Evolutionary conservation across 176 grass and related monocot genomes (phyloP), one percentile per base, ranked within the genome.

Genomic region (Eleusine indica): DNA sequence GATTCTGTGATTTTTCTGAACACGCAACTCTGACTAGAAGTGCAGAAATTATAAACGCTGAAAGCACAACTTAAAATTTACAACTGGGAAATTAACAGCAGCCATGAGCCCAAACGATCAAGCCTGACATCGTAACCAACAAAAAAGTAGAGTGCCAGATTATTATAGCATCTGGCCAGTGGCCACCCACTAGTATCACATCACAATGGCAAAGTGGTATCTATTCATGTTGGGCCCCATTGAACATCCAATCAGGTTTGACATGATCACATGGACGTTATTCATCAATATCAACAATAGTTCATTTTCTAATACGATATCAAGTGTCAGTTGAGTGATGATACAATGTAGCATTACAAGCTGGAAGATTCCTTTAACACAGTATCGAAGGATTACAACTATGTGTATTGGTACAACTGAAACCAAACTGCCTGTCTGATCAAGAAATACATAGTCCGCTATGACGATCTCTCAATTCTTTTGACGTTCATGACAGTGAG

Each of bases 311-410:
- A 78, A 60, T n/a, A 48, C 0, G 44, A 66, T 28, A 41, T 22
- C 35, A 70, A 83, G 17, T 5, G 64, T 66, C 69, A 19, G 1
- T 48, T n/a, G 42, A 54, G 51, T 12, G 18, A 66, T 35, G 22
- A 71, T 25, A 4, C 67, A 70, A 39, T 56, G 18, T 15, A 38
- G 68, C 41, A 73, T 83, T 78, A 86, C 84, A 86, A 52, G 29
- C 37, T 69, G 68, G 71, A 63, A 86, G 49, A 40, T 83, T 86
- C 21, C 21, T 29, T 46, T 8, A 0, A 12, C 14, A 80, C 19
- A 53, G 19, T 64, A 76, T 62, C 42, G 29, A 77, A 62, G 41
- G 65, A 43, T 62, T 70, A 61, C 64, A 87, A 28, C 51, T 15
- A 32, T 21, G 14, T 5, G 21, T 79, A 22, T 68, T 62, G 80